Conservation (phyloP, 208 protist species). For the Trypanosomatidae sp. region DNA sequence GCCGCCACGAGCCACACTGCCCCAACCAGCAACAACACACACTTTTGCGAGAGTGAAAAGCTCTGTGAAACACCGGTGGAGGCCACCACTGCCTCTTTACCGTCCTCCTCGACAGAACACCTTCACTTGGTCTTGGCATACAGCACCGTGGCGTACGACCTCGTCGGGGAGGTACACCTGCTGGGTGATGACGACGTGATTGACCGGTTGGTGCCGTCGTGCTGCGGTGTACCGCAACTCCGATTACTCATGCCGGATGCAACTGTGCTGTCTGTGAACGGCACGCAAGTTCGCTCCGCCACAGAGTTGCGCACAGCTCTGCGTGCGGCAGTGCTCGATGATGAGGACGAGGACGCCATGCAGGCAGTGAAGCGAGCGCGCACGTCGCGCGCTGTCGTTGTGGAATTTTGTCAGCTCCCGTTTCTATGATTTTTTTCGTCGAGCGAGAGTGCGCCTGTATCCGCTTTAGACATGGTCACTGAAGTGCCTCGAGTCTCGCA, state of each 20-base stretch:
- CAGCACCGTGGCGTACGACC: slow-evolving; percentile 19
- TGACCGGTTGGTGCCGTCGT: slow-evolving; percentile 24
- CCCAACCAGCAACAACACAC: background rate
- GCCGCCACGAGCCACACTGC: background rate
- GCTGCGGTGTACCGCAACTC: slow-evolving; percentile 26
- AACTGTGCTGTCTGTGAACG: slow-evolving; percentile 39
- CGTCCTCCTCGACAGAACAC: background rate
- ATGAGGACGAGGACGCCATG: background rate
- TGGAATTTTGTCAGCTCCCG: slow-evolving; percentile 19
- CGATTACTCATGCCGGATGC: slow-evolving; percentile 18
- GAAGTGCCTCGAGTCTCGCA: background rate
- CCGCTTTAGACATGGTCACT: background rate
- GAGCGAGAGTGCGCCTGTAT: background rate
- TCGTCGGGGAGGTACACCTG: slow-evolving; percentile 33
- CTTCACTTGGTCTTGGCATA: slow-evolving; percentile 34
- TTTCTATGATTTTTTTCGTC: background rate
- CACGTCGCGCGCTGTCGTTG: slow-evolving; percentile 1
- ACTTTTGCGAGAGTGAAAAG: background rate
- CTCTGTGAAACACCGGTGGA: background rate
- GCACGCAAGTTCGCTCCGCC: slow-evolving; percentile 16
- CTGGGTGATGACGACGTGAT: slow-evolving; percentile 25
- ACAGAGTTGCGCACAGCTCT: slow-evolving; percentile 34
- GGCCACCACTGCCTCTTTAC: background rate
- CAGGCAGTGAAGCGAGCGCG: slow-evolving; percentile 17
- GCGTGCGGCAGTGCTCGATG: background rate